Conservation (phyloP, 2,329 filamentous ascomycete genomes). For the Fusarium marasasianum region DNA sequence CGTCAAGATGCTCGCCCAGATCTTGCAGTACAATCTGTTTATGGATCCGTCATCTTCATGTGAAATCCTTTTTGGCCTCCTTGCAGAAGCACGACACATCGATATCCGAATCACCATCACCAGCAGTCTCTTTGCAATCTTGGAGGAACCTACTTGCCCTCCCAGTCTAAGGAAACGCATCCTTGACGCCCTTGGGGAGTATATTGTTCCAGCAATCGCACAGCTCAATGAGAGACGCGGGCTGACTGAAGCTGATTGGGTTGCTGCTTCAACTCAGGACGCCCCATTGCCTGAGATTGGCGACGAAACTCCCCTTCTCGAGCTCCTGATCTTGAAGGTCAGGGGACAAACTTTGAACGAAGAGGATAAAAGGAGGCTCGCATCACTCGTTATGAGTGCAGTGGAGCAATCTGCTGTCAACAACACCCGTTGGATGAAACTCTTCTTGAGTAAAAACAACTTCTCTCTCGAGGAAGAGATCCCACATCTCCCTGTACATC, state of each 20-base stretch:
- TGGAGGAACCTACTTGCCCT: slow-evolving; percentile 24
- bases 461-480: slow-evolving; percentile 40
- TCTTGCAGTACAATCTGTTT: slow-evolving; percentile 44
- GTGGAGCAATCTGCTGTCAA: slow-evolving; percentile 43
- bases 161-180: slow-evolving; percentile 30
- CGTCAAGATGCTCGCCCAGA: slow-evolving; percentile 50
- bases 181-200: slow-evolving; percentile 39
- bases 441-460: slow-evolving; percentile 46
- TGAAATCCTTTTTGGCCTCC: slow-evolving; percentile 43
- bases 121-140: slow-evolving; percentile 40
- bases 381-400: slow-evolving; percentile 36
- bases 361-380: slow-evolving; percentile 24
- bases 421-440: slow-evolving; percentile 45
- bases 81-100: slow-evolving; percentile 45
- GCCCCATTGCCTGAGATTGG: slow-evolving; percentile 14
- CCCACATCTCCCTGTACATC: slow-evolving; percentile 38
- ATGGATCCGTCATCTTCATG: slow-evolving; percentile 39
- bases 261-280: not conserved
- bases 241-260: slow-evolving; percentile 45
- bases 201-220: slow-evolving; percentile 43
- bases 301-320: slow-evolving; percentile 12
- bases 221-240: slow-evolving; percentile 45
- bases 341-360: not conserved
- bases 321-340: not conserved
- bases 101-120: slow-evolving; percentile 46